Percentiles rank a stretch among this genome's conserved stretches.
Conservation (phyloP, 805 yeast genomes). For the Kodamaea lidongshanica region DNA sequence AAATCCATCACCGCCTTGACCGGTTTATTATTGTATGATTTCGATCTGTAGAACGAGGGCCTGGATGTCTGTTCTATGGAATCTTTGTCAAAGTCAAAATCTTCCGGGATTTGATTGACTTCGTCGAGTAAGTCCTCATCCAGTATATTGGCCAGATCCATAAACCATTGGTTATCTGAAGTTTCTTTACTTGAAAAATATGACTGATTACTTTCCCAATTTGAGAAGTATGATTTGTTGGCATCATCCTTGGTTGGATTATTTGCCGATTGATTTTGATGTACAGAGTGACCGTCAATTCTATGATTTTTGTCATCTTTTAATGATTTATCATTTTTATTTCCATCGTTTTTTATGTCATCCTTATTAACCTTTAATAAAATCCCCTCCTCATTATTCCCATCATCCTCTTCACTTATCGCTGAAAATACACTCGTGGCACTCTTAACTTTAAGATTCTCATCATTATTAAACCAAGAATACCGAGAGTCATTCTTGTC, state of each 20-base stretch:
- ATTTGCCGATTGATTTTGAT: too few relatives aligned
- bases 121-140: slow-evolving; percentile 45
- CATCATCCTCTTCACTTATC: slow-evolving; percentile 1
- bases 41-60: slow-evolving; percentile 24
- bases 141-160: slow-evolving; percentile 7
- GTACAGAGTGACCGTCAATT: too few relatives aligned
- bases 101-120: slow-evolving; percentile 45
- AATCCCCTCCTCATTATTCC: background rate
- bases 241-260: background rate
- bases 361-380: slow-evolving; percentile 3
- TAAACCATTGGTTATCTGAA: slow-evolving; percentile 7
- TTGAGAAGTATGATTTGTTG: too few relatives aligned
- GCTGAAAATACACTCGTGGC: too few relatives aligned
- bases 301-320: slow-evolving; percentile 1
- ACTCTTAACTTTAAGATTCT: slow-evolving; percentile 12
- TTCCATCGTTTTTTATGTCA: slow-evolving; percentile 3
- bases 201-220: too few relatives aligned
- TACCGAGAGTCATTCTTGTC: slow-evolving; percentile 15
- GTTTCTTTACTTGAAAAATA: slow-evolving; percentile 5
- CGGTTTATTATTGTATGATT: slow-evolving; percentile 36
- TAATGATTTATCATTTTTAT: slow-evolving; percentile 1
- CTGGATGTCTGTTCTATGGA: slow-evolving; percentile 19
- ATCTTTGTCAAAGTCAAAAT: slow-evolving; percentile 35
- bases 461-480: slow-evolving; percentile 29
- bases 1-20: slow-evolving; percentile 19